Base-by-base conservation (phyloP, 495 filamentous ascomycete genomes). In the Tuber calosporum region DNA sequence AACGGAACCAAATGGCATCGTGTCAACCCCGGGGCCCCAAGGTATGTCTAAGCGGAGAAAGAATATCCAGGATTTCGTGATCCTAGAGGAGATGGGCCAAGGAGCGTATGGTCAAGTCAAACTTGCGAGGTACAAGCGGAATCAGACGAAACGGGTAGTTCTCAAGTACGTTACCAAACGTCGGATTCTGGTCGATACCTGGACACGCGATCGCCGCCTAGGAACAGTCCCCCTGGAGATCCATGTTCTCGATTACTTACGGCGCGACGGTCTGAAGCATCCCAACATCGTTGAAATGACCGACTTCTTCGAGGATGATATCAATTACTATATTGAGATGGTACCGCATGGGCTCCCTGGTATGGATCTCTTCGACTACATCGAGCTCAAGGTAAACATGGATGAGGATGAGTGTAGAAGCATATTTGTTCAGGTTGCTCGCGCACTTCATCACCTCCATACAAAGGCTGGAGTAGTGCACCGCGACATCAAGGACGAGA, bases 261-360 rank as follows among this genome's bases (percentile, higher is more conserved):
- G 93, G 41, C 87, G 91, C 6, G 93, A 96, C 76, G 94, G 92
- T 38, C 85, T 94, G 53, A 90, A 88, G 78, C 95, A 99, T 80
- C 91, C 93, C 37, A 98, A 98, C 79, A 97, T 99, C 74, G 93
- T 99, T 39, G 95, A 98, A 84, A 98, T 99, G 96, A 89, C 91
- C 45, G 94, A 96, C 73, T 99, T 98, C 83, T 99, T 99, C 81
- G 95, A 99, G 82, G 96, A 99, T 72, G 92, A 96, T 74, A 85
- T 93, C 81, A 98, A 99, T 79, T 99, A 99, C 82, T 98, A 99
- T 80, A 99, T 99, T 79, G 96, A 98, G 81, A 99, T 98, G 95
- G 86, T 92, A 8, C 95, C 95, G 19, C 95, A 99, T 77, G 95
- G 95, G 9, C 86, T 97, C 11, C 95, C 96, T 3, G 96, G 96